Base-by-base conservation (phyloP, 805 yeast genomes). In the Huiozyma naganishii region DNA sequence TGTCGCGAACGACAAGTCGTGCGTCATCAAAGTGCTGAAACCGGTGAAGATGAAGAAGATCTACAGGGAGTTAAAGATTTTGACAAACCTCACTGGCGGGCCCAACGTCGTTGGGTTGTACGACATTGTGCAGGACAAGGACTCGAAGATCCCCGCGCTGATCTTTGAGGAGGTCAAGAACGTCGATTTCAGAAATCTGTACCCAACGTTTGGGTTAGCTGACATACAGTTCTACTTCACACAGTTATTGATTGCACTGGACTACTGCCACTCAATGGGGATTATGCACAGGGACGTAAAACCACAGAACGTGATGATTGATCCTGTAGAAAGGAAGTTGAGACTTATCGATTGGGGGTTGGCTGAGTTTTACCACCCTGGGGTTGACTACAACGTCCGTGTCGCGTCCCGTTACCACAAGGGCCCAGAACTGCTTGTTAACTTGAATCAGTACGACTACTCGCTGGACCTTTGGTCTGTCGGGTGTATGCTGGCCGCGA, bases 231-330 rank as follows among this genome's bases (percentile, higher is more conserved):
- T 65, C 66, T 89, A 89, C 65, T 85, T 89, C 76, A 79, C 72
- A 51, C 92, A 88, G 65, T 69, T 89, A 51, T 71, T 89, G 54
- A 73, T 70, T 45, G 96, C 96, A 0, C 71, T 89, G 50, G 94
- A 89, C 66, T 88, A 74, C 63, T 81, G 86, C 43, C 97, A 89
- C 67, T 83, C 94, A 6, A 83, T 83, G 81, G 97, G 97, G 33
- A 86, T 89, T 51, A 87, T 87, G 82, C 96, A 87, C 64, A 72
- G 96, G 60, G 96, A 87, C 64, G 95, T 87, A 41, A 87, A 87
- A 61, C 95, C 95, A 8, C 95, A 87, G 62, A 87, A 87, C 58
- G 86, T 87, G 37, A 87, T 87, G 95, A 87, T 87, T 52, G 95
- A 88, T 64, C 95, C 87, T 48, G 66, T 70, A 39, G 58, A 65